These are phyloP conservation scores for Aureobasidium sp. DNA, from an alignment of 2,329 filamentous ascomycete genomes.

Conservation along the genomic window DNA sequence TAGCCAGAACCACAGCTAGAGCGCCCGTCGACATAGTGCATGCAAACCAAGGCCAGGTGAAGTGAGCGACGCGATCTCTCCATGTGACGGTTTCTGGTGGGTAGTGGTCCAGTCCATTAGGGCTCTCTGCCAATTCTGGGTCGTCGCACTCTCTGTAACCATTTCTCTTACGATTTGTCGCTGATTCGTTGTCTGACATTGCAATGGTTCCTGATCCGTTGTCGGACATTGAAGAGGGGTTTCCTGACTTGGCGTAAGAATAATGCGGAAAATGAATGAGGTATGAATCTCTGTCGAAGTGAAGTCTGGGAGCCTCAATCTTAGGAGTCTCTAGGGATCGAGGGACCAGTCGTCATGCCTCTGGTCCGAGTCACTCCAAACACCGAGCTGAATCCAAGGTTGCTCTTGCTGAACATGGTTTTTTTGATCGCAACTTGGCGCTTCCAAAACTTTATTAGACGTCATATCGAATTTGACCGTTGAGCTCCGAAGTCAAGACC, in stretches of 20 bases:
- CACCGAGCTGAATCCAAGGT: neutral
- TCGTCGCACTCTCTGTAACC: neutral
- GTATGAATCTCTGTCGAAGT: too few species aligned
- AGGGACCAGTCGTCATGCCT: neutral
- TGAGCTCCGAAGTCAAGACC: neutral
- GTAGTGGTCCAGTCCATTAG: neutral
- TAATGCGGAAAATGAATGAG: neutral
- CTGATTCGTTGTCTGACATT: neutral
- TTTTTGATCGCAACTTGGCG: neutral
- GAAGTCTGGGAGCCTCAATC: too few species aligned
- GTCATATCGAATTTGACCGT: neutral
- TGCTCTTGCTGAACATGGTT: neutral
- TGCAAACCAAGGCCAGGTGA: conserved; percentile 57
- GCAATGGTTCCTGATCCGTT: neutral
- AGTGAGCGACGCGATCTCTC: conserved; percentile 9
- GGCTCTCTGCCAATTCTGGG: neutral
- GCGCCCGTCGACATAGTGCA: conserved; percentile 68
- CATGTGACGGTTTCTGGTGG: neutral
- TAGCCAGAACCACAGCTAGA: conserved; percentile 55
- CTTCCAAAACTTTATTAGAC: neutral
- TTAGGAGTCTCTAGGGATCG: neutral
- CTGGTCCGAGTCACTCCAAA: neutral
- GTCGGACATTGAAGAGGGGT: too few species aligned
- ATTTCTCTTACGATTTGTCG: neutral
- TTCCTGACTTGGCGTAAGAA: too few species aligned